Evolutionary conservation across 2,329 filamentous ascomycete genomes (phyloP).

Genomic region (Calonectria hongkongensis): DNA sequence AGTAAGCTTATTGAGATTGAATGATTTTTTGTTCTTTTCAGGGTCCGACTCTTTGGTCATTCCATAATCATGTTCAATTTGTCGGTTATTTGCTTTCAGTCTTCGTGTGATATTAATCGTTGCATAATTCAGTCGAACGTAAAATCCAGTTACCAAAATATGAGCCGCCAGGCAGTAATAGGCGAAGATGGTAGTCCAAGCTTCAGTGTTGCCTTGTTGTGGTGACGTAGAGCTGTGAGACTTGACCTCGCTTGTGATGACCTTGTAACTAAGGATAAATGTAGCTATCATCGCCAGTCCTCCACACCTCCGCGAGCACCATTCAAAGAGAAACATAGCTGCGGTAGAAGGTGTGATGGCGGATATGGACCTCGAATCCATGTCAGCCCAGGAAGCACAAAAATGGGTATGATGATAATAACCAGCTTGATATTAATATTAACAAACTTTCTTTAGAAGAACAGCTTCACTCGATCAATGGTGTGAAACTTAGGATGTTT

Average conservation of each 20-base stretch:
- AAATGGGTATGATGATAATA: background rate
- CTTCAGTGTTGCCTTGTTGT: background rate
- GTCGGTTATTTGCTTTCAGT: background rate
- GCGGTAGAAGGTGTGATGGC: background rate
- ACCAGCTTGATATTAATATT: background rate
- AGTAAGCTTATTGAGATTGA: background rate
- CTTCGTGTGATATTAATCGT: background rate
- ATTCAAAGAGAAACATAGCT: background rate
- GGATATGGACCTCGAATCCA: background rate
- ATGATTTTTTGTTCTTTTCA: background rate
- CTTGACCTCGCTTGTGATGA: background rate
- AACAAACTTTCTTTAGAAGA: background rate
- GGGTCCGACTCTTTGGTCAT: background rate
- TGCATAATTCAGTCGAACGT: background rate
- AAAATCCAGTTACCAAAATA: background rate
- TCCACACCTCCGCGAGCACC: background rate
- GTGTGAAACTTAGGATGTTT: background rate
- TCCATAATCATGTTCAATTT: background rate
- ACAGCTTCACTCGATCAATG: background rate
- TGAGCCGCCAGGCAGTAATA: background rate
- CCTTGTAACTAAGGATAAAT: no score
- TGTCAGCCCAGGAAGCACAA: background rate
- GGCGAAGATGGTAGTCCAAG: background rate
- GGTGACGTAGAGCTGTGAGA: background rate
- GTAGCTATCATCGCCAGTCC: no score